Evolutionary conservation across 495 filamentous ascomycete genomes (phyloP), one percentile per base, ranked within the genome.

Genomic region (Chaetomium tenue): DNA sequence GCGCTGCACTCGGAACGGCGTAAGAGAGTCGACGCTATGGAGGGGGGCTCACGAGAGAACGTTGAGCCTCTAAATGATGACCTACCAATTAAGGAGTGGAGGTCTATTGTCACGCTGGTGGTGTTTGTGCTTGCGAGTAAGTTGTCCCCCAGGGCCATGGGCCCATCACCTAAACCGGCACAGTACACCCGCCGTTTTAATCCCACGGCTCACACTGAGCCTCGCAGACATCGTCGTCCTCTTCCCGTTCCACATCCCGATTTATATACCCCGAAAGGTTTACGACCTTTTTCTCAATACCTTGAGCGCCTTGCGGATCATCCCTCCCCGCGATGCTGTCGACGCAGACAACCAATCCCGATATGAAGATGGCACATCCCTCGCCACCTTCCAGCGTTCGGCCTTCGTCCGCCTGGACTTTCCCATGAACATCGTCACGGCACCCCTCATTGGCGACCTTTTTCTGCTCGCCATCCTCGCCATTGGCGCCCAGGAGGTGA

Each of bases 401-500:
- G 57, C 48, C 13, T 82, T 81, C 44, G 78, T 84, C 12, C 71
- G 76, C 65, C 63, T 86, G 25, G 61, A 69, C 6, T 81, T 88
- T 33, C 84, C 86, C n/a, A 75, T 89, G 73, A 87, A 88, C 68
- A 87, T 88, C 61, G 75, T 88, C 5, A 89, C 87, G 0, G 85
- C 83, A 0, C 87, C 87, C 0, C 71, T 89, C 26, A 83, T 87
- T 63, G 86, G 83, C 16, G 86, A 88, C 64, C 81, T 89, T 40
- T 88, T 89, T 63, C 73, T 89, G 28, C 77, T 89, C 22, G 86
- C 84, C 55, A 87, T 88, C 48, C 51, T 76, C 52, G 86, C 86
- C 37, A 89, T 89, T 69, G 84, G 84, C 23, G 70, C 81, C 64
- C 52, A 78, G 61, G 87, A 89, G 72, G 84, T 88, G 3, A 77